Evolutionary conservation across 306 rosid genomes (phyloP), one percentile per base, ranked within the genome.

Genomic region (Dalbergia cultrata): DNA sequence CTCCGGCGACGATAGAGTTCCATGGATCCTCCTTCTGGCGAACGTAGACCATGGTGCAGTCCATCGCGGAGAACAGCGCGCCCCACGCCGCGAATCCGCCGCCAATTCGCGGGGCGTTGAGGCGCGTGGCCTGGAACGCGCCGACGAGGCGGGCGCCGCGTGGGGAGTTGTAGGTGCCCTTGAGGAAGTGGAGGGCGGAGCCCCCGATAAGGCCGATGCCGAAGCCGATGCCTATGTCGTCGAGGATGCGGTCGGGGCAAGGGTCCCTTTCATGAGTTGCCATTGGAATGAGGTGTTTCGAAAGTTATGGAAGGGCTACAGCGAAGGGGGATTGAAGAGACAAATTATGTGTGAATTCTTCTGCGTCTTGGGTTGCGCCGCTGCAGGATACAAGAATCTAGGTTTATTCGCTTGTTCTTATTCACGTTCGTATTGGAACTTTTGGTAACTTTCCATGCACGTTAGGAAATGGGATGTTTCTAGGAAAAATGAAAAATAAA

Each of bases 1-100:
- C 93, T 16, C 94, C 97, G 66, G 97, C 84, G 18, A 87, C 71
- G 77, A 93, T 89, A 11, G 97, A 91, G 80, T 93, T 93, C 97
- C 94, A 93, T 0, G 97, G 97, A 26, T 93, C 97, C 84, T 93
- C 97, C 83, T 91, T 93, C 80, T 91, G 93, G 50, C 93, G 88
- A 0, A 82, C 77, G 57, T 88, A 88, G 54, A 93, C 96, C 90
- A 93, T 83, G 67, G 91, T 65, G 75, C 97, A 93, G 70, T 93
- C 96, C 76, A 87, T 89, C 31, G 94, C 70, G 9, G 97, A 90
- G 84, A 93, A 93, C 8, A 91, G 68, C 16, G 91, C 92, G 0
- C 97, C 96, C 97, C 96, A 93, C 2, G 91, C 91, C 39, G 97
- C 97, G 78, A 93, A 91, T 79, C 94, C 82, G 0, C 97, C 97